Evolutionary conservation across 176 grass and related monocot species (phyloP), one percentile per base, ranked within the genome.

Genomic region (Triticum timopheevii): DNA sequence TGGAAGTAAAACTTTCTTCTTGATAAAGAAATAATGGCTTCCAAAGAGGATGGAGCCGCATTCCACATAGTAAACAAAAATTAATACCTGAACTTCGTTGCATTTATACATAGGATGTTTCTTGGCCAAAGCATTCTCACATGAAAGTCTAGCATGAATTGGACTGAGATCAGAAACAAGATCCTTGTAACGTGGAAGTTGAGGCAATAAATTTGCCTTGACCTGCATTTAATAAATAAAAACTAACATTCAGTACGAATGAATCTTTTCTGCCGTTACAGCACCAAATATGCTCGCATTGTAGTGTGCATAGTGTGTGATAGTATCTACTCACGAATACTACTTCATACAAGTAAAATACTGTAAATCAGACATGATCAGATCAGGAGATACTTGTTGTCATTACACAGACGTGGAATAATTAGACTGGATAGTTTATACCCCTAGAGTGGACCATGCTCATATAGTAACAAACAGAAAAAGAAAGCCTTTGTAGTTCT

Each of bases 41-140:
- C 47, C 49, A 89, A 76, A 77, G 33, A 82, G 40, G 54, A 73
- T 36, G 45, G 47, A 73, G 63, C n/a, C 25, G 40, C 56, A 73
- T 13, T 83, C 28, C 20, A 65, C 40, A 65, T 9, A 59, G 23
- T 79, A 9, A n/a, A 67, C 38, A 81, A 45, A 16, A 64, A 56
- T 33, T 42, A 68, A 36, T 89, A 98, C 96, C 96, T 98, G 96
- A 78, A 91, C 82, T 93, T 98, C 93, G 45, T 68, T 96, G 85
- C 97, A 98, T 88, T 87, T 94, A 74, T 96, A 96, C 88, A 94
- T 86, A 44, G 97, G 94, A 93, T 98, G 90, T 66, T 89, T 95
- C 83, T 88, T 89, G 69, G 94, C 94, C 87, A 91, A 49, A 74
- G 75, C 69, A 84, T 81, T 94, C 84, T 96, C 92, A 69, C 79